A percentile compares a stretch with the other conserved stretches of the same genome.
Conservation (phyloP, 2,329 filamentous ascomycete species). For the Verticillium zaregamsianum region DNA sequence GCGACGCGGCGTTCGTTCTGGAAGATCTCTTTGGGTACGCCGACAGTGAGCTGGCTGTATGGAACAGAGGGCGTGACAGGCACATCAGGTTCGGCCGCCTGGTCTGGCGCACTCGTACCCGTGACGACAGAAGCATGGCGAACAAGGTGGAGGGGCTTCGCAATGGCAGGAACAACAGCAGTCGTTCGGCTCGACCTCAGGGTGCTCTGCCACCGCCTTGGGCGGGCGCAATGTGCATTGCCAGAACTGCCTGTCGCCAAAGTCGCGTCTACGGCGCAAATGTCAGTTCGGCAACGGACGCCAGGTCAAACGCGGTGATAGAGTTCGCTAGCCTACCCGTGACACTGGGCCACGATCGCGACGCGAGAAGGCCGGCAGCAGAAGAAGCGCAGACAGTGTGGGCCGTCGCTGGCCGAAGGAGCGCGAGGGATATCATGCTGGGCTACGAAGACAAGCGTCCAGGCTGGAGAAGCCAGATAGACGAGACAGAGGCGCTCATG, state of each 20-base stretch:
- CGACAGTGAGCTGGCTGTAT: constrained; percentile 70
- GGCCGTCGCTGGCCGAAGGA: constrained; percentile 11
- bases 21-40: constrained; percentile 75
- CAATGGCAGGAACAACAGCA: constrained; percentile 20
- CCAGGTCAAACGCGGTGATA: neutral
- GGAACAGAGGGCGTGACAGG: constrained; percentile 47
- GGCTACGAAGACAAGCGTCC: constrained; percentile 4
- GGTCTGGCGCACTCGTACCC: constrained; percentile 11
- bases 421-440: constrained; percentile 8
- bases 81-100: constrained; percentile 34
- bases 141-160: constrained; percentile 31
- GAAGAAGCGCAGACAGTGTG: constrained; percentile 5
- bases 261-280: constrained; percentile 1
- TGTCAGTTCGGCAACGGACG: neutral
- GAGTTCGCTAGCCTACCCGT: constrained; percentile 4
- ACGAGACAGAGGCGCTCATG: neutral
- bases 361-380: constrained; percentile 5
- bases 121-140: constrained; percentile 33
- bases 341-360: constrained; percentile 4
- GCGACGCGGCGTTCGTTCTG: constrained; percentile 78
- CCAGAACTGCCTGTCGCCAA: neutral
- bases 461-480: constrained; percentile 8
- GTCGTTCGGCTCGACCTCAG: constrained; percentile 19
- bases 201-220: constrained; percentile 30
- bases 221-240: constrained; percentile 3